Evolutionary conservation across 1,284 basidiomycete genomes (phyloP).

Genomic region (Tilletiopsis washingtonensis): DNA sequence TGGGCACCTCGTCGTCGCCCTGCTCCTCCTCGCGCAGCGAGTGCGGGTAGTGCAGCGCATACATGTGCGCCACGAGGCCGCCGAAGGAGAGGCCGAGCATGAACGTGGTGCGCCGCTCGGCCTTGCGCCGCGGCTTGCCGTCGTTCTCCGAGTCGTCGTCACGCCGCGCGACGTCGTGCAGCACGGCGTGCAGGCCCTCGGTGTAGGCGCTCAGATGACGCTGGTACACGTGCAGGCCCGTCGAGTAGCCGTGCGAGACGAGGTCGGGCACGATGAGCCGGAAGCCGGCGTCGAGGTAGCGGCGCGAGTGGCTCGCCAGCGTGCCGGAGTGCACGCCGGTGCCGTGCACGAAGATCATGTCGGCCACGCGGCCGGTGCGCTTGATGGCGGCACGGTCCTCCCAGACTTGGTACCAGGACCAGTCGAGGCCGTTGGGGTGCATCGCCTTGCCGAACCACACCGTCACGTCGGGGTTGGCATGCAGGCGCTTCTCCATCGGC

Average conservation of each 20-base stretch:
- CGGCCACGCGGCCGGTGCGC: slow-evolving; percentile 28
- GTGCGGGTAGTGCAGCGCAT: slow-evolving; percentile 34
- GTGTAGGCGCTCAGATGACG: slow-evolving; percentile 23
- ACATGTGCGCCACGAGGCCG: slow-evolving; percentile 33
- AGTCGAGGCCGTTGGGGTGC: slow-evolving; percentile 39
- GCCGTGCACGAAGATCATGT: slow-evolving; percentile 42
- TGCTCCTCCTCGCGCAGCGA: slow-evolving; percentile 24
- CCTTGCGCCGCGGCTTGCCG: slow-evolving; percentile 11
- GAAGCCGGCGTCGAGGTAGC: slow-evolving; percentile 42
- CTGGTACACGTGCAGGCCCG: slow-evolving; percentile 41
- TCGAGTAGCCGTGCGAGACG: slow-evolving; percentile 41
- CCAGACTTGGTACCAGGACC: slow-evolving; percentile 45
- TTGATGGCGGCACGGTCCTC: slow-evolving; percentile 25
- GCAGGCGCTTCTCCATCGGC: slow-evolving; percentile 39
- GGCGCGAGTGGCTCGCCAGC: slow-evolving; percentile 36
- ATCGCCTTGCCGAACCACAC: slow-evolving; percentile 33
- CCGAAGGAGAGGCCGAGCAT: slow-evolving; percentile 43
- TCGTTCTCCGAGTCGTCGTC: slow-evolving; percentile 16
- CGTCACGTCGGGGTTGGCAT: slow-evolving; percentile 36
- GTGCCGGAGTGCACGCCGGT: slow-evolving; percentile 45
- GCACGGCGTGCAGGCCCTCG: slow-evolving; percentile 27
- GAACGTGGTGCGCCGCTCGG: slow-evolving; percentile 34
- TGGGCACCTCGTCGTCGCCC: slow-evolving; percentile 28
- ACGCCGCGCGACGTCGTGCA: slow-evolving; percentile 33
- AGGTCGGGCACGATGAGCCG: slow-evolving; percentile 41